These are phyloP conservation scores for Tulasnella sp. DNA, from an alignment of 768 basidiomycete genomes.

Conservation along the genomic window DNA sequence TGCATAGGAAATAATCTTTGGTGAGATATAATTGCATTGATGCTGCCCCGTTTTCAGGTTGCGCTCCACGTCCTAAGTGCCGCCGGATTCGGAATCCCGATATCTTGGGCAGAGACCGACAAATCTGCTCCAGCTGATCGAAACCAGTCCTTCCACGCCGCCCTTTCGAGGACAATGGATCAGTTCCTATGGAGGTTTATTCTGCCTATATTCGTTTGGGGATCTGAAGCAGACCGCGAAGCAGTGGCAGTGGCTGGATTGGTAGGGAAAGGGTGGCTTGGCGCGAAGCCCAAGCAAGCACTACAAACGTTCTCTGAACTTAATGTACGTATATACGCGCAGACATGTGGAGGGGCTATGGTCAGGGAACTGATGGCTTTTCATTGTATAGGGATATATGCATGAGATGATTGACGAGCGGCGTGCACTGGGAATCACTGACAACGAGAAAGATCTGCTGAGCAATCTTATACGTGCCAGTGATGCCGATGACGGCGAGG, in stretches of 20 bases:
- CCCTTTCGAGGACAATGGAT: neutral
- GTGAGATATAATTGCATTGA: no score
- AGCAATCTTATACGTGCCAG: slow-evolving; percentile 3
- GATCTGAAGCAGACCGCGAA: neutral
- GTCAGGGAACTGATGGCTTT: neutral
- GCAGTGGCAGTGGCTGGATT: neutral
- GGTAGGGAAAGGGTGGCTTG: slow-evolving; percentile 5
- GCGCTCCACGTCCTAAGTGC: neutral
- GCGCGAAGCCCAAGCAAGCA: neutral
- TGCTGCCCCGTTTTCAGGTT: neutral
- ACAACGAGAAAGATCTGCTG: neutral
- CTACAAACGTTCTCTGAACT: neutral
- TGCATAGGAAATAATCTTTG: neutral
- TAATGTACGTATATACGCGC: neutral
- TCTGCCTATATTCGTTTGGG: neutral
- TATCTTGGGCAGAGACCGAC: neutral
- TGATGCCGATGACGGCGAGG: neutral
- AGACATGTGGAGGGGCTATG: neutral
- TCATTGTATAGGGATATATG: slow-evolving; percentile 6
- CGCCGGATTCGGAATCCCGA: neutral
- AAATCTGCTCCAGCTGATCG: no score
- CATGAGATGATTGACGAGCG: slow-evolving; percentile 10
- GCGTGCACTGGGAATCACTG: neutral
- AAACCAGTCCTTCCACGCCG: neutral
- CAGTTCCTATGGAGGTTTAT: neutral